Percentiles rank a stretch among this genome's conserved stretches.
These are phyloP conservation scores for Pseudogymnoascus destructans DNA, from an alignment of 2,329 filamentous ascomycete species.

Conservation along the genomic window DNA sequence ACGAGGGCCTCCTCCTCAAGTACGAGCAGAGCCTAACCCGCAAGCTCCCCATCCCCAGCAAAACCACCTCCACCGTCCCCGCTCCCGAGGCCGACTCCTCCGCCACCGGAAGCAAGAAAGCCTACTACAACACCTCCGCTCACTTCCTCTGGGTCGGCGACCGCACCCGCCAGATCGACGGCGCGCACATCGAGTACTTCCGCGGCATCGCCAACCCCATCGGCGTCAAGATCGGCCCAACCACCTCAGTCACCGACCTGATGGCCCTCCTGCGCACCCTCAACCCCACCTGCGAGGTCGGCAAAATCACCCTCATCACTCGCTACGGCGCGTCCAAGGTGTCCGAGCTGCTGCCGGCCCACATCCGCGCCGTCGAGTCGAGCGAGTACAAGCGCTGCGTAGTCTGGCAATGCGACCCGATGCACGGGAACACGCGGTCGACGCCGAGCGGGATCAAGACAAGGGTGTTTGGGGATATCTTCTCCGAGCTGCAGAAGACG, in stretches of 20 bases:
- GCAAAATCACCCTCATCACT: slow-evolving; percentile 93
- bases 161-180: slow-evolving; percentile 82
- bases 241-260: slow-evolving; percentile 64
- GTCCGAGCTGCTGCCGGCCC: slow-evolving; percentile 58
- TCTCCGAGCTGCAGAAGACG: slow-evolving; percentile 73
- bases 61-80: slow-evolving; percentile 23
- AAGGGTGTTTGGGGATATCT: slow-evolving; percentile 77
- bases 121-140: slow-evolving; percentile 86
- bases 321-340: slow-evolving; percentile 80
- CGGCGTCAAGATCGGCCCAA: slow-evolving; percentile 89
- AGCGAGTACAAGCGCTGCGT: slow-evolving; percentile 56
- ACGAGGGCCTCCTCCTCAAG: slow-evolving; percentile 86
- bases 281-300: slow-evolving; percentile 68
- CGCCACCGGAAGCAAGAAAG: slow-evolving; percentile 31
- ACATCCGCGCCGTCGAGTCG: slow-evolving; percentile 78
- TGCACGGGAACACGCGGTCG: slow-evolving; percentile 73
- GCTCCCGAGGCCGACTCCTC: slow-evolving; percentile 17
- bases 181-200: slow-evolving; percentile 95
- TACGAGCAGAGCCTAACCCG: slow-evolving; percentile 86
- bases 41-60: slow-evolving; percentile 50
- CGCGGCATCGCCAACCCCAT: slow-evolving; percentile 91
- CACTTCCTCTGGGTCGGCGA: slow-evolving; percentile 99
- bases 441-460: slow-evolving; percentile 79
- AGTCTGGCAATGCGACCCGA: slow-evolving; percentile 97
- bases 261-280: slow-evolving; percentile 69